Evolutionary conservation across 805 yeast genomes (phyloP), one percentile per base, ranked within the genome.

Genomic region (Ogataea wickerhamii): DNA sequence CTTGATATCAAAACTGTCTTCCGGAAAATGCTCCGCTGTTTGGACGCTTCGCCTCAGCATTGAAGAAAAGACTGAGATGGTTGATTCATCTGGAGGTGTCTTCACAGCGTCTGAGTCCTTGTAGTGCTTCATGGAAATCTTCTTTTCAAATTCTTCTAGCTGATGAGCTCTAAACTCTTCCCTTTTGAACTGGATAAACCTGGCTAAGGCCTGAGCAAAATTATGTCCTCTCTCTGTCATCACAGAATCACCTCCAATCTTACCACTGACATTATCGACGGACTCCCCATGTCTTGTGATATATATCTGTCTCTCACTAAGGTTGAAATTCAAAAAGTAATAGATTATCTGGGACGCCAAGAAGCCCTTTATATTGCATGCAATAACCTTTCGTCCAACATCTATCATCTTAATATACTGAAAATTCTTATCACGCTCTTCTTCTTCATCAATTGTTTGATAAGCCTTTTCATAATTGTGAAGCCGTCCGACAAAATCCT

Each of bases 321-420:
- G 69, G 57, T 93, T 91, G 74, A 91, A 91, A 53, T 87, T 87
- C 45, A 91, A 70, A 47, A 91, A 66, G 66, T 87, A 93, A 57
- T 87, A 91, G 25, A 89, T 86, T 1, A 96, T 85, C 56, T 93
- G 98, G 3, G 96, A 88, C 0, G 96, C 91, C 37, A 91, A 66
- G 54, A 87, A 93, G 0, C 81, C 82, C 53, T 86, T 86, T 40
- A 91, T 85, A 55, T 89, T 87, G 59, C 82, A 89, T 23, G 96
- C 87, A 37, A 91, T 94, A 27, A 91, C 87, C 60, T 91, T 93
- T 53, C 86, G 80, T 6, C 98, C 98, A 8, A 89, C 97, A 60
- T 91, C 91, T 40, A 91, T 87, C 95, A 91, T 88, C 61, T 91
- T 88, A 48, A 89, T 86, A 53, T 88, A 93, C 58, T 87, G 96